Percentiles rank a stretch among this genome's conserved stretches.
Conservation (phyloP, 2,329 filamentous ascomycete genomes). For the Neofusicoccum laricinum region DNA sequence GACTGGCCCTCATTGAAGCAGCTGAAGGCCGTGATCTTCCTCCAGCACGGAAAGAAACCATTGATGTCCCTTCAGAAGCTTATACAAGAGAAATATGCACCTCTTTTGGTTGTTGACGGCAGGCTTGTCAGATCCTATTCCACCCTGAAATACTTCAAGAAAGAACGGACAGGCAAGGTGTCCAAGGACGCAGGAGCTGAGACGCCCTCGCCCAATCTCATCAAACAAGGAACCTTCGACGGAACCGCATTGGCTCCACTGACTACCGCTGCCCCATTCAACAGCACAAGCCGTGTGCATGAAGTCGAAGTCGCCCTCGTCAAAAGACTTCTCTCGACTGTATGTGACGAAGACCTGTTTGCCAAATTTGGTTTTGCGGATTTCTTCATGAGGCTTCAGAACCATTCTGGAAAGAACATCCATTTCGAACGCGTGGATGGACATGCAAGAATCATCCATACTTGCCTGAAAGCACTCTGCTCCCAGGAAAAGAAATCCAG, state of each 20-base stretch:
- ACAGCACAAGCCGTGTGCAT: neutral
- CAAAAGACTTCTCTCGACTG: neutral
- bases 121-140: neutral
- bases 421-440: neutral
- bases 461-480: neutral
- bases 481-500: neutral
- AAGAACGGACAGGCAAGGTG: neutral
- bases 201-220: neutral
- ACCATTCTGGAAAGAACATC: neutral
- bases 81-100: neutral
- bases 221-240: neutral
- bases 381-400: neutral
- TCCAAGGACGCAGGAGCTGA: neutral
- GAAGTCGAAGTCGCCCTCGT: neutral
- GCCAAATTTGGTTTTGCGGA: neutral
- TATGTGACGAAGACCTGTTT: neutral
- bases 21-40: neutral
- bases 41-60: neutral
- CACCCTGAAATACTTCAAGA: conserved; percentile 8
- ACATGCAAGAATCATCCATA: neutral
- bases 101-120: neutral
- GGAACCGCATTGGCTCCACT: neutral
- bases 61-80: neutral
- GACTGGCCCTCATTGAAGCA: neutral
- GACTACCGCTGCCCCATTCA: neutral